Evolutionary conservation across 2,329 filamentous ascomycete species (phyloP).

Genomic region (Sclerotiophoma versabilis): DNA sequence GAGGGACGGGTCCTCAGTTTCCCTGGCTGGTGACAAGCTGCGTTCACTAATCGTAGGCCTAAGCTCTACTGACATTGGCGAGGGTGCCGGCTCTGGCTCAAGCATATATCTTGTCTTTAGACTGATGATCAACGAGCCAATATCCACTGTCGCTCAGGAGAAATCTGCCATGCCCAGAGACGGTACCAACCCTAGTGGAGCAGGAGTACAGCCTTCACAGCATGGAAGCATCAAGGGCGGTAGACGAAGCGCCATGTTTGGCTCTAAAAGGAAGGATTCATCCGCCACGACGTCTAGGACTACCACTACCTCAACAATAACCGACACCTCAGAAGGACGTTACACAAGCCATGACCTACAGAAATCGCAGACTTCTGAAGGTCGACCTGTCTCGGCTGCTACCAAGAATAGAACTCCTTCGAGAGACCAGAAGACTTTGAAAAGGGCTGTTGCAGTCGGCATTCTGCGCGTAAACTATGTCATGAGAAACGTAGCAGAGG

Average conservation of each 20-base stretch:
- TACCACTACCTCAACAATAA: slow-evolving; percentile 7
- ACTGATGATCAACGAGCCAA: slow-evolving; percentile 68
- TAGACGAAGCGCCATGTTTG: slow-evolving; percentile 69
- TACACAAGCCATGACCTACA: slow-evolving; percentile 35
- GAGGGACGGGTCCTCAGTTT: slow-evolving; percentile 72
- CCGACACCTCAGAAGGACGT: slow-evolving; percentile 27
- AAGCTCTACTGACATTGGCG: slow-evolving; percentile 75
- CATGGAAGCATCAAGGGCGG: slow-evolving; percentile 51
- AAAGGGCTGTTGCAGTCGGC: slow-evolving; percentile 78
- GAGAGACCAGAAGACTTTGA: slow-evolving; percentile 60
- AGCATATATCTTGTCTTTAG: slow-evolving; percentile 86
- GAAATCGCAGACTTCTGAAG: slow-evolving; percentile 32
- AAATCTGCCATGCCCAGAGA: slow-evolving; percentile 38
- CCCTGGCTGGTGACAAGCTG: slow-evolving; percentile 71
- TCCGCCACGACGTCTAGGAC: slow-evolving; percentile 20
- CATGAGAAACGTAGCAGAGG: slow-evolving; percentile 73
- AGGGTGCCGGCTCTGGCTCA: slow-evolving; percentile 68
- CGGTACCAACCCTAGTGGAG: slow-evolving; percentile 28
- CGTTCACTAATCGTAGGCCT: slow-evolving; percentile 90
- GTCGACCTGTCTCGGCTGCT: slow-evolving; percentile 37
- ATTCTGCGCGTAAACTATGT: slow-evolving; percentile 77
- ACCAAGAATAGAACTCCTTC: slow-evolving; percentile 40
- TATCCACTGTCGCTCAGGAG: slow-evolving; percentile 40
- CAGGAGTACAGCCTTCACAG: slow-evolving; percentile 40
- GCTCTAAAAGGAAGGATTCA: slow-evolving; percentile 61